Evolutionary conservation across 345 rosid species (phyloP), one percentile per base, ranked within the genome.

Genomic region (Boechera retrofracta): DNA sequence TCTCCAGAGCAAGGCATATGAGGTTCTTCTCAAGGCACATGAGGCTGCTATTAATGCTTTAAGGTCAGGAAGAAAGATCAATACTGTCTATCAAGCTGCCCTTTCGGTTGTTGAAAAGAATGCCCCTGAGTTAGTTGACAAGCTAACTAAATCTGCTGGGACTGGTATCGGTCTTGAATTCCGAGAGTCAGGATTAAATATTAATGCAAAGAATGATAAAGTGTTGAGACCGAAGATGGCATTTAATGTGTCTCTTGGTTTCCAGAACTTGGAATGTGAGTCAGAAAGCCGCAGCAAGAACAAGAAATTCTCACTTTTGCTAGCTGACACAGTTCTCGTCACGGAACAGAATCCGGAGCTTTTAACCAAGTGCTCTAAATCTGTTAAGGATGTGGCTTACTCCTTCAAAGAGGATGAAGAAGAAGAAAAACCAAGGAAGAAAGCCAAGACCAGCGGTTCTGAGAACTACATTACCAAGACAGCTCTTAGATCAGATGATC

Each of bases 101-200:
- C 79, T 89, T 55, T 82, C 96, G 0, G 89, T 90, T 57, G 90
- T 92, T 44, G 89, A 92, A 84, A 89, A 84, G 65, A 95, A 90
- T 68, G 90, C 94, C 9, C 98, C 98, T 42, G 92, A 92, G 64
- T 79, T 92, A 66, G 75, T 82, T 59, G 83, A 88, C 33, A 85
- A 88, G 80, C 71, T 94, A 67, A 94, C 98, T 8, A 92, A 86
- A 86, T 84, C 94, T 78, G 99, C 98, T 38, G 99, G 98, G 79
- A 94, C 99, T 11, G 97, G 99, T 66, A 89, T 94, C 5, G 99
- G 98, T 68, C 98, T 94, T 55, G 98, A 92, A 80, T 92, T 92
- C 75, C 90, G 98, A 24, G 98, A 94, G 86, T 88, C 94, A 0
- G 97, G 98, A 21, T 79, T 92, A 41, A 87, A 77, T 82, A 87